Evolutionary conservation across 495 filamentous ascomycete species (phyloP), one percentile per base, ranked within the genome.

Genomic region (Annulohypoxylon maeteangense): DNA sequence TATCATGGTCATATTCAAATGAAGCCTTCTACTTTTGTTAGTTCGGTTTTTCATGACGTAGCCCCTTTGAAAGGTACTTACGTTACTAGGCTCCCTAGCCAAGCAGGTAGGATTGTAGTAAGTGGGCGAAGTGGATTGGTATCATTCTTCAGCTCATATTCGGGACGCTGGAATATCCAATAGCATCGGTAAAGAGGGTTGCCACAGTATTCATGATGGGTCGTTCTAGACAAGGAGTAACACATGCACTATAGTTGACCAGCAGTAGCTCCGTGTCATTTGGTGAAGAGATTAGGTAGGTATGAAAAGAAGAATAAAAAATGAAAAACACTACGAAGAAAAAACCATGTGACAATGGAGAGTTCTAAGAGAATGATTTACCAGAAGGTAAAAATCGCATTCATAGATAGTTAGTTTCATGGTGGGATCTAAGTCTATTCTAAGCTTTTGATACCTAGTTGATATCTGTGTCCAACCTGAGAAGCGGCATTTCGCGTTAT

Each of bases 401-500:
- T 56, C 48, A 31, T 68, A 16, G 29, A 54, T 68, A 12, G 65
- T 57, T 55, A 18, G 53, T 69, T 70, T 53, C 60, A 58, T 69
- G 62, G 65, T 62, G 65, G 65, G 65, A 73, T 73, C 65, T 69
- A 69, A 69, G 56, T 73, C 70, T 73, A 73, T 59, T 72, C 65
- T 69, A 68, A 73, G 65, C 56, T 66, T 65, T 68, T 62, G 60
- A 65, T 69, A 69, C 62, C 61, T 65, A 54, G 66, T 31, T 63
- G 62, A 62, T 73, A 69, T 73, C 61, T 65, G 45, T 51, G 27
- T 73, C 65, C 70, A 65, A 65, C 70, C 65, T 61, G 64, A 72
- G 70, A 68, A 72, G 70, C 64, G 68, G 70, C 70, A 68, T 58
- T 72, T 72, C 70, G 65, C 47, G 56, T 61, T 61, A 68, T 51